Base-by-base conservation (phyloP, 352 stramenopile species). In the Phytopythium ostracodes region DNA sequence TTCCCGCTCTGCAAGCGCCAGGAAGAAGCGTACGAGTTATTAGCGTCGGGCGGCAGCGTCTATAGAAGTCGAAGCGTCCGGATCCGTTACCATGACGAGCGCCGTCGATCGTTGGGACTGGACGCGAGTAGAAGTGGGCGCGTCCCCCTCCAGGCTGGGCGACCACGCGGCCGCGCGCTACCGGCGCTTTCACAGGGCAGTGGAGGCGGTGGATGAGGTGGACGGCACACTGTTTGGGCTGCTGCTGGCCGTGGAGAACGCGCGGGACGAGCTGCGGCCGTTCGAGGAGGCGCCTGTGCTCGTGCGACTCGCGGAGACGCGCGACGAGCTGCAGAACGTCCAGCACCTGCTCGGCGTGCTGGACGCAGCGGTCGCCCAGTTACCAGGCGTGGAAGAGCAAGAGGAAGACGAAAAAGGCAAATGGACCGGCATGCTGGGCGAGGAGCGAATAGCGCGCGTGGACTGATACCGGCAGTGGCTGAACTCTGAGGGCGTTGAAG, bases 191-290 rank as follows among this genome's bases (percentile, higher is more conserved):
- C 49, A 27, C 15, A 15, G 25, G 27, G 25, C 25, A 27, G 12
- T 55, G 5, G 49, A 55, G 29, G 25, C 15, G 15, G 1, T 5
- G 4, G 17, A 6, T 14, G 14, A 4, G 12, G 12, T 38, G 15
- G 49, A 24, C 12, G 17, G 14, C 18, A 40, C 24, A 31, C 17
- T 18, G 2, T 56, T 56, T 18, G 51, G 51, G 15, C 51, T 56
- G 51, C 27, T 56, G 31, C 17, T 56, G 51, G 35, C 20, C 51
- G 51, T 40, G 20, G 51, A 56, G 51, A 56, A 29, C 29, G 35
- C 35, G 12, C n/a, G 31, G 29, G 51, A 56, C 51, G 51, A 56
- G 29, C 25, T 44, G 29, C 31, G 29, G 8, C 17, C 22, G 51
- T 40, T 56, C 35, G 51, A 56, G 25, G 51, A 56, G 17, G n/a